Evolutionary conservation across 1,139 yeast species (phyloP).

Genomic region (Hyphopichia burtonii): DNA sequence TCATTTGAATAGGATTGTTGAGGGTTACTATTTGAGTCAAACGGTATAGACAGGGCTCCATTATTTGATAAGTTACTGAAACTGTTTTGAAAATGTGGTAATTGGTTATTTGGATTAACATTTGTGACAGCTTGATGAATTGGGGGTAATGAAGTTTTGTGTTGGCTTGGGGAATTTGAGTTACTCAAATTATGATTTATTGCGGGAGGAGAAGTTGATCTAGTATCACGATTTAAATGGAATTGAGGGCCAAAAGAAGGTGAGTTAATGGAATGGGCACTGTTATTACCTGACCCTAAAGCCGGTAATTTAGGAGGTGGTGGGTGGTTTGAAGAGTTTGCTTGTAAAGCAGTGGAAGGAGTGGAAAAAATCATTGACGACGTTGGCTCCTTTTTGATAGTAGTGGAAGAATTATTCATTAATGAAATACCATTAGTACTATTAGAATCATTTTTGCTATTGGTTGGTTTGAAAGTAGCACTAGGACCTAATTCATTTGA

Average conservation of each 20-base stretch:
- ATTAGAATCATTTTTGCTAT: slow-evolving; percentile 2
- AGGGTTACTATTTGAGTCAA: background rate
- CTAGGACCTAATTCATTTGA: slow-evolving; percentile 48
- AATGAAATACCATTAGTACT: slow-evolving; percentile 22
- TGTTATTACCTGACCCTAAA: slow-evolving; percentile 19
- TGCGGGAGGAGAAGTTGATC: background rate
- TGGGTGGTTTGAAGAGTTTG: slow-evolving; percentile 4
- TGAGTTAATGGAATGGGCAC: slow-evolving; percentile 19
- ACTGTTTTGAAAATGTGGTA: slow-evolving; percentile 28
- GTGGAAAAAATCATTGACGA: slow-evolving; percentile 21
- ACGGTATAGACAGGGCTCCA: background rate
- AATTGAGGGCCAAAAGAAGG: slow-evolving; percentile 50
- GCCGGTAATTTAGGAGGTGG: slow-evolving; percentile 34
- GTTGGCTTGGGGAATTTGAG: slow-evolving; percentile 10
- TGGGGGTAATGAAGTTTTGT: slow-evolving; percentile 35
- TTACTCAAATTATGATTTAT: background rate
- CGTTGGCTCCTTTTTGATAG: slow-evolving; percentile 14
- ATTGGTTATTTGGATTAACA: slow-evolving; percentile 15
- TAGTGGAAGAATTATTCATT: slow-evolving; percentile 18
- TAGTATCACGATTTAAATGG: slow-evolving; percentile 14
- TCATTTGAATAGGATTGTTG: background rate
- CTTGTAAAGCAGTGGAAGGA: slow-evolving; percentile 36
- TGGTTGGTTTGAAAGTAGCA: slow-evolving; percentile 33
- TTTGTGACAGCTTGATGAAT: slow-evolving; percentile 24
- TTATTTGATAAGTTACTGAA: slow-evolving; percentile 6